Evolutionary conservation across 2,329 filamentous ascomycete species (phyloP).

Genomic region (Rhexocercosporidium sp.): DNA sequence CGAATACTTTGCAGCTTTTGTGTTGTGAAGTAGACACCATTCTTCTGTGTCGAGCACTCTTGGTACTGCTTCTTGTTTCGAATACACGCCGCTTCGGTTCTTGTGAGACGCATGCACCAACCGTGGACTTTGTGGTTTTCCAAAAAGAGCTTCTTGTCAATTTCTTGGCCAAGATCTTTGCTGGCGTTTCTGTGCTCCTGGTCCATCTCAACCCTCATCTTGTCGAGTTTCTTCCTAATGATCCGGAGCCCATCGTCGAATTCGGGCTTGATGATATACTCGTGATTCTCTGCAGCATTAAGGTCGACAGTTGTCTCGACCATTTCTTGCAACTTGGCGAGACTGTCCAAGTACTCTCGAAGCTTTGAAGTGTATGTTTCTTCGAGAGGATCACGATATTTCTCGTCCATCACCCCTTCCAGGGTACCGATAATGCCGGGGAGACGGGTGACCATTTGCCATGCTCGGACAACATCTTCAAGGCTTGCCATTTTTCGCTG

Average conservation of each 20-base stretch:
- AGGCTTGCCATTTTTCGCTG: slow-evolving; percentile 89
- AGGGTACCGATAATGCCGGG: slow-evolving; percentile 89
- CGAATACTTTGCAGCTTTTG: slow-evolving; percentile 78
- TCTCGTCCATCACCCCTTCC: slow-evolving; percentile 93
- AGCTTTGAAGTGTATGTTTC: slow-evolving; percentile 86
- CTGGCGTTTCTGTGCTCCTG: slow-evolving; percentile 79
- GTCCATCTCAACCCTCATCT: slow-evolving; percentile 80
- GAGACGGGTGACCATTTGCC: slow-evolving; percentile 90
- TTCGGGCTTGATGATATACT: slow-evolving; percentile 98
- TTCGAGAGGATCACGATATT: slow-evolving; percentile 87
- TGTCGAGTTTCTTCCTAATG: slow-evolving; percentile 92
- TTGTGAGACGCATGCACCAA: slow-evolving; percentile 93
- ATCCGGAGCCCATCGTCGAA: slow-evolving; percentile 88
- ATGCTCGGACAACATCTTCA: slow-evolving; percentile 93
- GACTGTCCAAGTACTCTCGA: slow-evolving; percentile 73
- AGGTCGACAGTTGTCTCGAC: slow-evolving; percentile 98
- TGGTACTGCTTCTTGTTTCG: slow-evolving; percentile 89
- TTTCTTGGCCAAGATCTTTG: slow-evolving; percentile 84
- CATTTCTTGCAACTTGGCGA: slow-evolving; percentile 93
- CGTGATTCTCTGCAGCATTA: slow-evolving; percentile 92
- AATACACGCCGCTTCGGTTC: slow-evolving; percentile 90
- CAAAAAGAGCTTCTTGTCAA: slow-evolving; percentile 98
- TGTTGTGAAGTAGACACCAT: slow-evolving; percentile 97
- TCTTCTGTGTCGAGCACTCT: slow-evolving; percentile 98
- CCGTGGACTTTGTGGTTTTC: slow-evolving; percentile 96